Evolutionary conservation across 1,139 yeast genomes (phyloP).

Genomic region (Yamadazyma kanchanaburiensis): DNA sequence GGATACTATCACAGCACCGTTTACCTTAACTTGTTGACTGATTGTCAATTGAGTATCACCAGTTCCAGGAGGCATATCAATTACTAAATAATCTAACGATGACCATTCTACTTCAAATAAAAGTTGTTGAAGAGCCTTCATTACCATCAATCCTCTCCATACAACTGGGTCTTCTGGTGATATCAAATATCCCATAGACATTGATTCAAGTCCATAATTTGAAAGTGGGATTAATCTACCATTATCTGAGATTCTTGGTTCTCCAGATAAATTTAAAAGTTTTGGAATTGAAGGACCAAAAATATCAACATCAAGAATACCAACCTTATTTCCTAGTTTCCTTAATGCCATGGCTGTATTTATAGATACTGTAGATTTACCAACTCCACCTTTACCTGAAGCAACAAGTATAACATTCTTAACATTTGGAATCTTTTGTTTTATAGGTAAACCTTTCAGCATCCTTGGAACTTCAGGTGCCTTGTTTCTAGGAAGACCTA

Average conservation of each 20-base stretch:
- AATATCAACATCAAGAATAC: slow-evolving; percentile 75
- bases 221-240: slow-evolving; percentile 66
- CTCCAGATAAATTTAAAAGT: slow-evolving; percentile 60
- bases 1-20: slow-evolving; percentile 79
- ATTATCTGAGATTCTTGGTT: slow-evolving; percentile 52
- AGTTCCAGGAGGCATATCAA: slow-evolving; percentile 92
- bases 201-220: slow-evolving; percentile 78
- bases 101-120: slow-evolving; percentile 82
- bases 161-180: slow-evolving; percentile 70
- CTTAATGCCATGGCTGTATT: slow-evolving; percentile 67
- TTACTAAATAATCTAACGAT: slow-evolving; percentile 62
- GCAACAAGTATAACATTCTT: slow-evolving; percentile 63
- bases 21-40: slow-evolving; percentile 71
- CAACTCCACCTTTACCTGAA: slow-evolving; percentile 80
- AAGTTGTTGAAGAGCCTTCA: slow-evolving; percentile 81
- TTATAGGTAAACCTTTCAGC: slow-evolving; percentile 52
- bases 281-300: slow-evolving; percentile 85
- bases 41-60: slow-evolving; percentile 85
- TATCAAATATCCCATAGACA: slow-evolving; percentile 87
- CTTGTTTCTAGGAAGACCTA: slow-evolving; percentile 50
- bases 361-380: slow-evolving; percentile 56
- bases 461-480: slow-evolving; percentile 27
- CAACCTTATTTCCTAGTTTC: slow-evolving; percentile 54
- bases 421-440: slow-evolving; percentile 58
- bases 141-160: slow-evolving; percentile 86